Percentiles rank a stretch among this genome's conserved stretches.
Evolutionary conservation across 148 eudicot species (phyloP).

Genomic region (Vaccinium vitisidaea): DNA sequence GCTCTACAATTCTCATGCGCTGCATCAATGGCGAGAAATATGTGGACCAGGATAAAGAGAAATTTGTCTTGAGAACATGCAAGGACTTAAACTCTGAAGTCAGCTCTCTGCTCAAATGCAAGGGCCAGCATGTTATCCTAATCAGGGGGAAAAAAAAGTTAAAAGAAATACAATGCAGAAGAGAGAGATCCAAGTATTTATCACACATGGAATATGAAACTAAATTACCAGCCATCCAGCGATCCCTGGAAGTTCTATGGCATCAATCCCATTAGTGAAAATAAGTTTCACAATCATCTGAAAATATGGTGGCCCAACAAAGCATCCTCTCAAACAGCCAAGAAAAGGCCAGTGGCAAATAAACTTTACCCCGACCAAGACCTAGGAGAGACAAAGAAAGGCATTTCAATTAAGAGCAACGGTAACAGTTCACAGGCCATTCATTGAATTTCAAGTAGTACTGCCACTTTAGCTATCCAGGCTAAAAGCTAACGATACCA

Average conservation of each 20-base stretch:
- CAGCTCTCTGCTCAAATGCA: constrained; percentile 69
- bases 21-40: too few relatives aligned
- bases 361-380: constrained; percentile 88
- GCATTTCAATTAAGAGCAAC: not conserved
- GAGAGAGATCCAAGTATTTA: too few relatives aligned
- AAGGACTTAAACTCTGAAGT: too few relatives aligned
- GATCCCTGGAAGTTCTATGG: constrained; percentile 86
- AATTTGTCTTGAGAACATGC: too few relatives aligned
- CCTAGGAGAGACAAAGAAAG: constrained; percentile 38
- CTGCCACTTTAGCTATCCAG: not conserved
- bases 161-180: not conserved
- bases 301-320: constrained; percentile 93
- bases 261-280: constrained; percentile 81
- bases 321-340: constrained; percentile 81
- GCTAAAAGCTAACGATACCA: not conserved
- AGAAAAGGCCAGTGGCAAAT: constrained; percentile 72
- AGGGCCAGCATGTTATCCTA: constrained; percentile 85
- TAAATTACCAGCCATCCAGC: constrained; percentile 78
- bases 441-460: not conserved
- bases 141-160: constrained; percentile 1
- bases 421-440: not conserved
- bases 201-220: too few relatives aligned
- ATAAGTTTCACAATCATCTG: constrained; percentile 91
- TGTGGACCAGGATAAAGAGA: too few relatives aligned
- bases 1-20: too few relatives aligned